These are phyloP conservation scores for Didymella keratinophila DNA, from an alignment of 2,329 filamentous ascomycete species.

Conservation along the genomic window DNA sequence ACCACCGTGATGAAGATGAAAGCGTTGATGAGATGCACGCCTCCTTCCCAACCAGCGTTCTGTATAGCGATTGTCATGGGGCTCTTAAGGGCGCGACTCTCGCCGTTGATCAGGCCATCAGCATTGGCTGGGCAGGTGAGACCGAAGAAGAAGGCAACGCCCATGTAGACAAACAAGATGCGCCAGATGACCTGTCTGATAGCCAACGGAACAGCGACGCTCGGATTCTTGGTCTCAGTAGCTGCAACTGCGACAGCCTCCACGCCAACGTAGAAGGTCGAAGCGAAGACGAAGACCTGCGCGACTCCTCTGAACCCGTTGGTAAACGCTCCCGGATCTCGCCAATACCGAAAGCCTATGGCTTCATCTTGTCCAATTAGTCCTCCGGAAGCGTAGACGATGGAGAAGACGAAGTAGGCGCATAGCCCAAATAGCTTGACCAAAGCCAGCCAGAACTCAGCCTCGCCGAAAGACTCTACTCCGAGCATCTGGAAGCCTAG, in stretches of 20 bases:
- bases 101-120: constrained; percentile 66
- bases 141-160: constrained; percentile 58
- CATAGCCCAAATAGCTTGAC: constrained; percentile 51
- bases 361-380: constrained; percentile 43
- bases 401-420: constrained; percentile 53
- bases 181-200: constrained; percentile 56
- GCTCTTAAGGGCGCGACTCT: constrained; percentile 70
- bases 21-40: constrained; percentile 79
- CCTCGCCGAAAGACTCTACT: constrained; percentile 53
- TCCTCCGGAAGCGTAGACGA: constrained; percentile 49
- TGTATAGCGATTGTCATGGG: constrained; percentile 60
- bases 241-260: constrained; percentile 50
- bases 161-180: constrained; percentile 56
- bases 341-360: constrained; percentile 50
- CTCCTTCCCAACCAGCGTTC: constrained; percentile 75
- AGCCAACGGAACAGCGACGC: constrained; percentile 57
- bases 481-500: constrained; percentile 52
- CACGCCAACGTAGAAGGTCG: constrained; percentile 52
- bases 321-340: constrained; percentile 51
- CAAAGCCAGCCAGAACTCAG: constrained; percentile 54
- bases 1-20: constrained; percentile 70
- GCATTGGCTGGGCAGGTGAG: constrained; percentile 75
- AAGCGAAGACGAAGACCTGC: constrained; percentile 54
- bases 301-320: constrained; percentile 54
- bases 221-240: constrained; percentile 53